Percentiles rank a stretch among this genome's conserved stretches.
These are phyloP conservation scores for Strigomonas culicis DNA, from an alignment of 208 protist genomes.

Conservation along the genomic window DNA sequence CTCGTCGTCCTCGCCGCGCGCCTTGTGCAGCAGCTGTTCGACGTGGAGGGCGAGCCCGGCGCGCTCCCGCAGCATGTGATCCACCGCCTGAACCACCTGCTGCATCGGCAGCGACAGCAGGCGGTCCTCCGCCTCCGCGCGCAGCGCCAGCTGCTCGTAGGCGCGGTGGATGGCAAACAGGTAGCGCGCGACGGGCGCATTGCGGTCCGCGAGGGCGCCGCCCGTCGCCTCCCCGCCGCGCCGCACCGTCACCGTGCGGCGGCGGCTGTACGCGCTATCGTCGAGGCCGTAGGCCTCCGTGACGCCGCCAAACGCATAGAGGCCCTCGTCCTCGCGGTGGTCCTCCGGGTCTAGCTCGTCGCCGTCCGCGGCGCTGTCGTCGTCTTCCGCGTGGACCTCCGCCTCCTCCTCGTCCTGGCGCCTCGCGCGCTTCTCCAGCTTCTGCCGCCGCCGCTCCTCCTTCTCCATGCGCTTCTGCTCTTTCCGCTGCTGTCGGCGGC, in stretches of 20 bases:
- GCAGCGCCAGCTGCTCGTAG: background rate
- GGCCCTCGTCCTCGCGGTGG: background rate
- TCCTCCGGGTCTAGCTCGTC: background rate
- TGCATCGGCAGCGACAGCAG: background rate
- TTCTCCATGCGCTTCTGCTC: slow-evolving; percentile 17
- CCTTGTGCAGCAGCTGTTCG: no score
- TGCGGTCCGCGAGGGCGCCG: background rate
- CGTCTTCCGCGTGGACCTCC: background rate
- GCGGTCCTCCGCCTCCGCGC: background rate
- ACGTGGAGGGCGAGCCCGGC: no score
- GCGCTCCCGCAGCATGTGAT: no score
- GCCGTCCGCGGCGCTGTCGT: background rate
- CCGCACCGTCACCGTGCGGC: background rate
- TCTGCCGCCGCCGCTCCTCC: slow-evolving; percentile 6
- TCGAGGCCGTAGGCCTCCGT: background rate
- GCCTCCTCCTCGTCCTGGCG: background rate
- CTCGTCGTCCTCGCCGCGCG: no score
- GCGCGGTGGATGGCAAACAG: background rate
- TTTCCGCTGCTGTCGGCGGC: slow-evolving; percentile 10
- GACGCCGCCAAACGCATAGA: background rate
- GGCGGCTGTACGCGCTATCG: background rate
- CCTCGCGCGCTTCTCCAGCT: slow-evolving; percentile 1
- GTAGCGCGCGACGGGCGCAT: background rate
- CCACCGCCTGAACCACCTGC: background rate
- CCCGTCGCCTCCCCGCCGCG: background rate